A percentile compares a stretch with the other conserved stretches of the same genome.
These are phyloP conservation scores for Coniochaeta sp. DNA, from an alignment of 2,329 filamentous ascomycete genomes.

Conservation along the genomic window DNA sequence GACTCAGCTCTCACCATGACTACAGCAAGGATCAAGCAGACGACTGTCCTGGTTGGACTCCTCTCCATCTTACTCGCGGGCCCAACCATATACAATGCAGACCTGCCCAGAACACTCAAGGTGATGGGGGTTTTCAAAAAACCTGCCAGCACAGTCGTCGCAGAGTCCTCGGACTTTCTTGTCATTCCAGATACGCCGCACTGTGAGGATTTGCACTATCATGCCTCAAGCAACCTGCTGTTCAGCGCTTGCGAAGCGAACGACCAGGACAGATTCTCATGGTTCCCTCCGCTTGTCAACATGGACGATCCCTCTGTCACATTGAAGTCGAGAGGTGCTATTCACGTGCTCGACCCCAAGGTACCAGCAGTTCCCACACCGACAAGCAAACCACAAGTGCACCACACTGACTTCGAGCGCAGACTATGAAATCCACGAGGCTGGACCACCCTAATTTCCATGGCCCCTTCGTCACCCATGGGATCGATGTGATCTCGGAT, in stretches of 20 bases:
- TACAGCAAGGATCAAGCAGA: neutral
- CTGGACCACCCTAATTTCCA: slow-evolving; percentile 44
- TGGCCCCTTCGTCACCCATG: slow-evolving; percentile 50
- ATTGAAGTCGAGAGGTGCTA: slow-evolving; percentile 29
- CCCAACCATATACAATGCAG: neutral
- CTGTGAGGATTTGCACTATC: slow-evolving; percentile 55
- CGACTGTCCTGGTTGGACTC: neutral
- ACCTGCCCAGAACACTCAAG: slow-evolving; percentile 1
- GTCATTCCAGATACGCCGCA: slow-evolving; percentile 43
- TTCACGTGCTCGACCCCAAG: slow-evolving; percentile 47
- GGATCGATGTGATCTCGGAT: slow-evolving; percentile 52
- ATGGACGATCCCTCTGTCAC: slow-evolving; percentile 31
- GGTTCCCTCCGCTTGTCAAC: slow-evolving; percentile 43
- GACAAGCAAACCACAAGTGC: neutral
- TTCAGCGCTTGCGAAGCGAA: slow-evolving; percentile 51
- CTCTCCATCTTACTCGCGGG: neutral
- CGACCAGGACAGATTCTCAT: slow-evolving; percentile 31
- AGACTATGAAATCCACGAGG: slow-evolving; percentile 38
- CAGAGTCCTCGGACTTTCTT: slow-evolving; percentile 22
- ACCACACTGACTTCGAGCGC: neutral
- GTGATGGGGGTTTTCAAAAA: slow-evolving; percentile 20
- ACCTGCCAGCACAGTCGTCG: slow-evolving; percentile 10
- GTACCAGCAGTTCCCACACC: slow-evolving; percentile 20
- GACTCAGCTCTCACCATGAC: neutral
- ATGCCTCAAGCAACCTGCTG: slow-evolving; percentile 36